Base-by-base conservation (phyloP, 164 flowering plant species). In the Brasenia schreberi region DNA sequence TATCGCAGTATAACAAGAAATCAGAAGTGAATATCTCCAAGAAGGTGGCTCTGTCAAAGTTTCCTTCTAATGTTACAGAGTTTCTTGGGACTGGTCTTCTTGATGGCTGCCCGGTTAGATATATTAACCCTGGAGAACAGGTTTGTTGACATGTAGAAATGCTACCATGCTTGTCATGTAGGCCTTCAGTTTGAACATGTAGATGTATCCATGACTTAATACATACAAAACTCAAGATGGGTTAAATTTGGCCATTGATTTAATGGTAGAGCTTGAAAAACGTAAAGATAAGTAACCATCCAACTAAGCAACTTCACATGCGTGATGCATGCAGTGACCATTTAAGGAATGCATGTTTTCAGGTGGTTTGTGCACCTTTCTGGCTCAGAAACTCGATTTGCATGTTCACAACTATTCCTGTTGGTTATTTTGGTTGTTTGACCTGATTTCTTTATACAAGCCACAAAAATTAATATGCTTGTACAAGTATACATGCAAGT, bases 81-180 rank as follows among this genome's bases (percentile, higher is more conserved):
- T 80, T 90, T 61, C 81, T 90, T 19, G 85, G 73, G 33, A 84
- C 87, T 5, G 91, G 95, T 33, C 66, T 90, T 70, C 82, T 90
- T 0, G 95, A 90, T 73, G 95, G 91, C 10, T 33, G 78, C 18
- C 58, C 61, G 33, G 92, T 90, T 42, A 74, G 66, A 63, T 90
- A 88, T 39, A 1, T 77, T 5, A 43, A 56, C 42, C 80, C 79
- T 9, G 82, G 85, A 4, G 18, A 74, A 11, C 80, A 81, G 92
- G 97, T 63, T 14, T 10, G 39, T 63, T 63, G 64, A 19, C 43
- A 63, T 39, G n/a, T 18, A 11, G 7, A 60, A n/a, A 19, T 19
- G 9, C n/a, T 19, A 9, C n/a, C 27, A n/a, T n/a, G 27, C 62
- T 60, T 60, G 9, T 7, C n/a, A n/a, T 18, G n/a, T 60, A n/a